These are phyloP conservation scores for Apiotrichum brassicae DNA, from an alignment of 1,284 basidiomycete species.

Conservation along the genomic window DNA sequence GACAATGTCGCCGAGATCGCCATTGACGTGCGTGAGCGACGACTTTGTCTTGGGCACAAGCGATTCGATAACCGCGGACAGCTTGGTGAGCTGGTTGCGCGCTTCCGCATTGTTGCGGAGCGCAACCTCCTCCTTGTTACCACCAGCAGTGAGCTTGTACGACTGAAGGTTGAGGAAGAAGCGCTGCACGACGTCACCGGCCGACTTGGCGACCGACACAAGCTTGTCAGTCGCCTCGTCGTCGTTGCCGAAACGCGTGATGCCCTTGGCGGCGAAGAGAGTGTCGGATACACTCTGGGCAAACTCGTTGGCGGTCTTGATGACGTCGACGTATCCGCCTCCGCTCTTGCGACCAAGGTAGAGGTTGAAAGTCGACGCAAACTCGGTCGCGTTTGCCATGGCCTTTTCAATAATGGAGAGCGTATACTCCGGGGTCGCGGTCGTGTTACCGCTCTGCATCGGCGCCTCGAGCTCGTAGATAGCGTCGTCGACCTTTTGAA, in stretches of 20 bases:
- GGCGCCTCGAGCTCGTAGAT: slow-evolving; percentile 97
- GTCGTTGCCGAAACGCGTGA: slow-evolving; percentile 82
- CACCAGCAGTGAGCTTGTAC: slow-evolving; percentile 72
- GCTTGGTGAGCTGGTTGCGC: slow-evolving; percentile 68
- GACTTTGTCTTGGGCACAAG: slow-evolving; percentile 81
- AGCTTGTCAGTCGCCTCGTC: slow-evolving; percentile 91
- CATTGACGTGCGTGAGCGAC: slow-evolving; percentile 68
- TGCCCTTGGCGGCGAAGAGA: slow-evolving; percentile 86
- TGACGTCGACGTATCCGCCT: slow-evolving; percentile 88
- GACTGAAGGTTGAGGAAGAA: slow-evolving; percentile 96
- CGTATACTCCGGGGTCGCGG: slow-evolving; percentile 95
- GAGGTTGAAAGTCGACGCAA: slow-evolving; percentile 88
- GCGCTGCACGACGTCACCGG: slow-evolving; percentile 80
- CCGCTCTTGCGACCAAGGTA: slow-evolving; percentile 82
- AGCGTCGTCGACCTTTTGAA: slow-evolving; percentile 93
- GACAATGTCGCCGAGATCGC: slow-evolving; percentile 93
- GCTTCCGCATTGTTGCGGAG: slow-evolving; percentile 85
- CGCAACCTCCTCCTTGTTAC: slow-evolving; percentile 78
- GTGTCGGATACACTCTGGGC: slow-evolving; percentile 91
- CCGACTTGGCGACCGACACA: slow-evolving; percentile 70
- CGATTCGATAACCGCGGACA: slow-evolving; percentile 80
- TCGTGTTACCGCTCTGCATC: slow-evolving; percentile 85
- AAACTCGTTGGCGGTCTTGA: slow-evolving; percentile 94
- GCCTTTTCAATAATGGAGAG: slow-evolving; percentile 98
- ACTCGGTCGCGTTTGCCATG: slow-evolving; percentile 87